These are phyloP conservation scores for Guadua angustifolia DNA, from an alignment of 176 grass and related monocot genomes.

Conservation along the genomic window DNA sequence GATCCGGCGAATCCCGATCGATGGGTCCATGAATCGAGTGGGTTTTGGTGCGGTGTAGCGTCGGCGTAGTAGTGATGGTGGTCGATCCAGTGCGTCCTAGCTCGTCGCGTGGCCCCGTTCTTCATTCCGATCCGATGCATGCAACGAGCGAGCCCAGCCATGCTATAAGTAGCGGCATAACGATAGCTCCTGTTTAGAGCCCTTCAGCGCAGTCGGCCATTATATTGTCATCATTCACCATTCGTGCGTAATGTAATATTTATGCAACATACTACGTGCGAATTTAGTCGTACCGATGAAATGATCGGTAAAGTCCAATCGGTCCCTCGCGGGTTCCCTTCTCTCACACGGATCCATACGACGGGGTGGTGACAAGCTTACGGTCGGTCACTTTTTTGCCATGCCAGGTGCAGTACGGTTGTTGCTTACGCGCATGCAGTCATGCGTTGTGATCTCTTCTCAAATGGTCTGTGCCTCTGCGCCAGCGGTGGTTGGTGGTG, in stretches of 20 bases:
- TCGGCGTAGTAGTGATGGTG: not conserved
- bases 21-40: not conserved
- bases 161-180: not conserved
- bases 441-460: not conserved
- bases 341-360: not conserved
- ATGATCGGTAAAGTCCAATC: slow-evolving; percentile 49
- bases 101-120: not conserved
- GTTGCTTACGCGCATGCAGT: not conserved
- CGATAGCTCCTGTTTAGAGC: not conserved
- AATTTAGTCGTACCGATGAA: not conserved
- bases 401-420: not conserved
- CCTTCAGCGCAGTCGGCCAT: too few species aligned
- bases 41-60: not conserved
- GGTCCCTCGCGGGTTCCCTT: not conserved
- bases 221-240: too few species aligned
- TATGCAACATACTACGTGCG: too few species aligned
- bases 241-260: too few species aligned
- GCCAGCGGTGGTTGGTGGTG: not conserved
- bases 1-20: not conserved
- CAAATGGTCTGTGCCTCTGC: not conserved
- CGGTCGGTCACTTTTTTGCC: not conserved
- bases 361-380: slow-evolving; percentile 29
- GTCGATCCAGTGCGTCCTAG: not conserved
- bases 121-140: not conserved
- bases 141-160: not conserved